phyloP scores from a whole-genome alignment of 2,329 filamentous ascomycete species.

The Hymenoscyphus salicellus region DNA sequence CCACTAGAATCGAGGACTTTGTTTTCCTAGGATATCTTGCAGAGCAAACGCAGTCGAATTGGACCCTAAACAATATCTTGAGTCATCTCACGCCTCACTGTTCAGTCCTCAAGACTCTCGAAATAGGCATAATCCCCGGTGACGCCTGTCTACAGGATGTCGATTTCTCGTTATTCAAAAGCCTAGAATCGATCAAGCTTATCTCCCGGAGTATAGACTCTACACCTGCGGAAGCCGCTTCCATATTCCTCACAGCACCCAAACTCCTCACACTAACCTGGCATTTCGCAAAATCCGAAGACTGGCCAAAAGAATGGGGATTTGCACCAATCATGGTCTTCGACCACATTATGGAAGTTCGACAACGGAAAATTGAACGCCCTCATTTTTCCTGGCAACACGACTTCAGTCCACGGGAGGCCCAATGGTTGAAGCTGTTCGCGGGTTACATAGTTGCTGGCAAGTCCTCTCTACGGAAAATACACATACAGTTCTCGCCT shows the following conservation, averaged over 20 bases:
- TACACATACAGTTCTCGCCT: not conserved
- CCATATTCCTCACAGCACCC: not conserved
- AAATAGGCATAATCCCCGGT: not conserved
- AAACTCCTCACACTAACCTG: not conserved
- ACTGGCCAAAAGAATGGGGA: not conserved
- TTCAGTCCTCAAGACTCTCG: not conserved
- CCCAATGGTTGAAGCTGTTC: not conserved
- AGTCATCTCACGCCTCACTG: not conserved
- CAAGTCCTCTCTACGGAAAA: not conserved
- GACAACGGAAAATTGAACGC: not conserved
- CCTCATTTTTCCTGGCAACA: not conserved
- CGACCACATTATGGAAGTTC: not conserved
- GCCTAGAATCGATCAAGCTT: not conserved
- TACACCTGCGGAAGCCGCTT: not conserved
- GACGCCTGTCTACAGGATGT: not conserved
- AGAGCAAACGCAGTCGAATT: not conserved
- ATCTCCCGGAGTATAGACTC: not conserved
- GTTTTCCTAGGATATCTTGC: not conserved
- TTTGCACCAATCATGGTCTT: not conserved
- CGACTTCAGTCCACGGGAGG: not conserved
- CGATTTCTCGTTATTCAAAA: not conserved
- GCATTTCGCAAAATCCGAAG: not conserved
- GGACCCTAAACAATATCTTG: not conserved
- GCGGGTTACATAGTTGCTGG: not conserved
- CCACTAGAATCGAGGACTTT: not conserved